Percentiles rank a stretch among this genome's conserved stretches.
Evolutionary conservation across 1,284 basidiomycete species (phyloP).

Genomic region (Grifola frondosa): DNA sequence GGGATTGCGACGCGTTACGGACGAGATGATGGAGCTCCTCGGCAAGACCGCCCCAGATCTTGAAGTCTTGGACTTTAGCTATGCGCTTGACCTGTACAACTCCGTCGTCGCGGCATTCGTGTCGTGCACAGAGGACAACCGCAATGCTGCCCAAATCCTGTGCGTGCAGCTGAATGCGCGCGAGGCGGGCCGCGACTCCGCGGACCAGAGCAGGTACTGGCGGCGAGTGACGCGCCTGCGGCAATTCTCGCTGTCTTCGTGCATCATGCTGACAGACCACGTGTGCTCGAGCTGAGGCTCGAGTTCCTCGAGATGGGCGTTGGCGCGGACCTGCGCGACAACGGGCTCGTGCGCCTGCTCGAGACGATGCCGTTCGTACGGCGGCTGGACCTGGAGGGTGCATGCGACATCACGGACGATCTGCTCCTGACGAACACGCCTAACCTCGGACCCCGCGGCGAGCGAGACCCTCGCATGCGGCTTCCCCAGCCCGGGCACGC

Average conservation of each 20-base stretch:
- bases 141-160: conserved; percentile 23
- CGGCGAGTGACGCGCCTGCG: conserved; percentile 67
- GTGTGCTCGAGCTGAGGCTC: conserved; percentile 71
- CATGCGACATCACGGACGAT: conserved; percentile 68
- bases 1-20: conserved; percentile 59
- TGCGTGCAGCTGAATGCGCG: conserved; percentile 53
- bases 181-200: conserved; percentile 59
- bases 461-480: conserved; percentile 3
- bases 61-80: conserved; percentile 78
- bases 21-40: conserved; percentile 57
- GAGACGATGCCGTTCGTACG: conserved; percentile 67
- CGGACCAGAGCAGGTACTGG: conserved; percentile 47
- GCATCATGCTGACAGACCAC: conserved; percentile 67
- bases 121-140: conserved; percentile 43
- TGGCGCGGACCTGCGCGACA: conserved; percentile 62
- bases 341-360: conserved; percentile 71
- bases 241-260: conserved; percentile 79
- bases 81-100: conserved; percentile 68
- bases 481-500: conserved; percentile 49
- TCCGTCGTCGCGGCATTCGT: conserved; percentile 72
- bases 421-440: conserved; percentile 69
- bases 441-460: conserved; percentile 7
- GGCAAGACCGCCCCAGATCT: conserved; percentile 65
- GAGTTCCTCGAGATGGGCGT: conserved; percentile 79
- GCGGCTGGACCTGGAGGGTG: conserved; percentile 83